These are phyloP conservation scores for Mycena latifolia DNA, from an alignment of 768 basidiomycete genomes.

Conservation along the genomic window DNA sequence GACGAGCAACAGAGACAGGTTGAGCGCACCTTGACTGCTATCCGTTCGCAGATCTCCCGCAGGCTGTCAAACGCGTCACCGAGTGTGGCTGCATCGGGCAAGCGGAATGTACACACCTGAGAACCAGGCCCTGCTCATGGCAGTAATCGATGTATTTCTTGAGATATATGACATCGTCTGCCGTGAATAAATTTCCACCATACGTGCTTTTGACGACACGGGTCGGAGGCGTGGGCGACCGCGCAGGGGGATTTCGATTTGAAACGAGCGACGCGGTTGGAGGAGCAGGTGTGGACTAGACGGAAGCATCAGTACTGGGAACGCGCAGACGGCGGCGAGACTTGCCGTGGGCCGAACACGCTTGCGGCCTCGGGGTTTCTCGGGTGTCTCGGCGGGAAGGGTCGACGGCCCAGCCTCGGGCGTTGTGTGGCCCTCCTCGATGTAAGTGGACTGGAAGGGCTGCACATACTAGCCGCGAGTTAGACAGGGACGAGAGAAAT, in stretches of 20 bases:
- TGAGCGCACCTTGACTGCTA: conserved; percentile 79
- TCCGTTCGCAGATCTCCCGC: conserved; percentile 89
- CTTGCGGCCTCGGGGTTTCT: conserved; percentile 76
- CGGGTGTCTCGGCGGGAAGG: conserved; percentile 45
- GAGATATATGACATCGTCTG: conserved; percentile 85
- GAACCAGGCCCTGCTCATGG: conserved; percentile 86
- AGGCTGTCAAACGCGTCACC: conserved; percentile 51
- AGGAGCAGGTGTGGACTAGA: conserved; percentile 71
- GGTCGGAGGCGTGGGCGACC: conserved; percentile 87
- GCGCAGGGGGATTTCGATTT: conserved; percentile 75
- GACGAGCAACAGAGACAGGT: conserved; percentile 13
- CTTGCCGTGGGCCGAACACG: conserved; percentile 71
- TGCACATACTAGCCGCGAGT: conserved; percentile 61
- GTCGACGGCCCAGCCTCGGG: conserved; percentile 53
- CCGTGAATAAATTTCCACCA: conserved; percentile 89
- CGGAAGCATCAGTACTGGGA: conserved; percentile 12
- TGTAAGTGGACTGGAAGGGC: conserved; percentile 64
- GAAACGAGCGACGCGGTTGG: conserved; percentile 76
- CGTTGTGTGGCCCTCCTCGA: conserved; percentile 60
- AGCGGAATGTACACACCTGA: conserved; percentile 63
- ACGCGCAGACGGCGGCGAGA: conserved; percentile 14
- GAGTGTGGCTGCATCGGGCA: neutral
- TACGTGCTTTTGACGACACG: conserved; percentile 91
- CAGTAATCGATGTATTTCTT: conserved; percentile 94
- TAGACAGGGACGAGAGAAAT: neutral